These are phyloP conservation scores for Apiosordaria backusii DNA, from an alignment of 495 filamentous ascomycete species.

Conservation along the genomic window DNA sequence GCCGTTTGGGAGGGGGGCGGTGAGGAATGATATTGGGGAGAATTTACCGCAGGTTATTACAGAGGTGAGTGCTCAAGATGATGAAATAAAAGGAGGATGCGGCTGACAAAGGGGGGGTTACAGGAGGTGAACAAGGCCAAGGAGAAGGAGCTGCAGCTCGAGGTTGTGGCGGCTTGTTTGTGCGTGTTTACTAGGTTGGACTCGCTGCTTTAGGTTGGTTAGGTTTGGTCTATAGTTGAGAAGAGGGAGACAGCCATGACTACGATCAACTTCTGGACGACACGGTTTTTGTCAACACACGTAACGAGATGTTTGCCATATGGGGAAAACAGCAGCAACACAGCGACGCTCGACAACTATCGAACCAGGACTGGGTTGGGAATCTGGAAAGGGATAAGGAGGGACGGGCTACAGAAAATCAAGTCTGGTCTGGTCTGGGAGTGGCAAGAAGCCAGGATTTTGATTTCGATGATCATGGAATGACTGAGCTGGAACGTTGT, in stretches of 20 bases:
- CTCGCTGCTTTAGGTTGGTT: slow-evolving; percentile 67
- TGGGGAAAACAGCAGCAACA: no score
- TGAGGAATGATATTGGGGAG: slow-evolving; percentile 79
- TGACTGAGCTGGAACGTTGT: neutral
- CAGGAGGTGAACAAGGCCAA: slow-evolving; percentile 74
- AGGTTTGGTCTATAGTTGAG: no score
- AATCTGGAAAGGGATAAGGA: slow-evolving; percentile 1
- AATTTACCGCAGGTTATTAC: slow-evolving; percentile 85
- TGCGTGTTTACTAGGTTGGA: slow-evolving; percentile 96
- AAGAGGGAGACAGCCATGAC: neutral
- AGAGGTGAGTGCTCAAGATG: slow-evolving; percentile 49
- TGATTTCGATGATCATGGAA: neutral
- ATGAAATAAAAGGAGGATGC: neutral
- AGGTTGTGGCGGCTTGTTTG: slow-evolving; percentile 94
- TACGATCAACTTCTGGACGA: no score
- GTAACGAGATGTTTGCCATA: no score
- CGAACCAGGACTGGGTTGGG: neutral
- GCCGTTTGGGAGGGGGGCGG: slow-evolving; percentile 81
- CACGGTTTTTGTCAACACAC: no score
- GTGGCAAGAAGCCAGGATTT: neutral
- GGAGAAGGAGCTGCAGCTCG: slow-evolving; percentile 91
- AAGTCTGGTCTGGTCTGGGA: neutral
- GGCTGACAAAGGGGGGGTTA: neutral
- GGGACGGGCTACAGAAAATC: neutral
- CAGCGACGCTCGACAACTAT: neutral